Base-by-base conservation (phyloP, 2,329 filamentous ascomycete genomes). In the Fusarium cicatricum region DNA sequence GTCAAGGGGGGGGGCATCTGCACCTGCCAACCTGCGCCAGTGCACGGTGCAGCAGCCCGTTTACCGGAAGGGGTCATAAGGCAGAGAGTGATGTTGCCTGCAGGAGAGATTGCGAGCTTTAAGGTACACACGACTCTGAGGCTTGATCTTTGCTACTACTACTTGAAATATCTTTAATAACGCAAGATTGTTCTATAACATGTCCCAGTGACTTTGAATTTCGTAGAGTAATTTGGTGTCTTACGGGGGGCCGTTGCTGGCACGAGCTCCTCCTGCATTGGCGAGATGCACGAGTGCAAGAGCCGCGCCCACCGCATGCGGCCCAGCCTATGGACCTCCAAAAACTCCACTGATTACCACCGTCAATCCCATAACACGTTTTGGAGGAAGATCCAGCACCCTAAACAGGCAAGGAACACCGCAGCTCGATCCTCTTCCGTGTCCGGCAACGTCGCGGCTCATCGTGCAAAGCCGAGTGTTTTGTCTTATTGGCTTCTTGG, bases 281-380 rank as follows among this genome's bases (percentile, higher is more conserved):
- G 31, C 17, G 38, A 50, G 29, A 41, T 21, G 21, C 37, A 49
- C 29, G 37, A 26, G 37, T 33, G 23, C 23, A 26, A 26, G 23
- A 26, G 23, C 5, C 9, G 23, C 9, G 23, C 23, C 23, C 23
- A 9, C 29, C 15, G 29, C 26, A 38, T 42, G 21, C n/a, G 45
- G 45, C 45, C 34, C 28, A 32, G 29, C 31, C 38, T 31, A 42
- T 16, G 33, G 39, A 16, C 29, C 23, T 14, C 26, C 31, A 38
- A 39, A 46, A 41, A 34, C 45, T 51, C 55, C 50, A 44, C 33
- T 32, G 49, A 47, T 65, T 54, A 57, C 59, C 43, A 50, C 46
- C 51, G 52, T 66, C 60, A 68, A 68, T 68, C 65, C 56, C 65
- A 58, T 57, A 67, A 67, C 53, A 62, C 59, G 47, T 58, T 64